Base-by-base conservation (phyloP, 306 rosid species). In the Acacia confusa region DNA sequence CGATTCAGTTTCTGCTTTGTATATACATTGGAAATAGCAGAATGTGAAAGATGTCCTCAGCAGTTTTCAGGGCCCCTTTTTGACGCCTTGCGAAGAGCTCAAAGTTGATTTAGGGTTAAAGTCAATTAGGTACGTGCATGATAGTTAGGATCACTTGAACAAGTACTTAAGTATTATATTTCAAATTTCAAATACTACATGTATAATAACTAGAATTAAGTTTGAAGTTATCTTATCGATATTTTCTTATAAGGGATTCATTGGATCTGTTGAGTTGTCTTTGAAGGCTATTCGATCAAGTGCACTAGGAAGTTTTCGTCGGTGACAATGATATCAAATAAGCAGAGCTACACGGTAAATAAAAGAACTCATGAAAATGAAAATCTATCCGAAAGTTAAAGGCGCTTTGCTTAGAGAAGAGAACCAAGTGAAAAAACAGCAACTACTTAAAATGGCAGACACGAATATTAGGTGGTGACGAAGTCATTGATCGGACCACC, bases 401-500 rank as follows among this genome's bases (percentile, higher is more conserved):
- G 28, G 13, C 2, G 16, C 7, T 67, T 20, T 6, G 19, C 6
- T 66, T 3, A 57, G 20, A 41, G 32, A n/a, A 22, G 30, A 19
- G 16, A 38, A 68, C 50, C 28, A 20, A n/a, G 15, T 68, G 20
- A 67, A 41, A 34, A 70, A 20, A 53, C 32, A 43, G 4, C 12
- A 58, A 24, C 58, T 19, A 5, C 22, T 3, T 9, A 27, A 22
- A 70, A 17, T 72, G 14, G 41, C 38, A 47, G 60, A 72, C 74
- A 22, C 61, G 28, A 7, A 53, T 10, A 53, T 20, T 30, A 53
- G 20, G 28, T 17, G 27, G 48, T 11, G 6, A 45, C 20, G n/a
- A n/a, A n/a, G 57, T 22, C 60, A 43, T 58, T 76, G 70, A 63
- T 72, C 61, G 85, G 82, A 68, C 84, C 77, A 70, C 83, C 70